Percentiles rank a stretch among this genome's conserved stretches.
Conservation (phyloP, 148 eudicot genomes). For the Fagopyrum esculentum region DNA sequence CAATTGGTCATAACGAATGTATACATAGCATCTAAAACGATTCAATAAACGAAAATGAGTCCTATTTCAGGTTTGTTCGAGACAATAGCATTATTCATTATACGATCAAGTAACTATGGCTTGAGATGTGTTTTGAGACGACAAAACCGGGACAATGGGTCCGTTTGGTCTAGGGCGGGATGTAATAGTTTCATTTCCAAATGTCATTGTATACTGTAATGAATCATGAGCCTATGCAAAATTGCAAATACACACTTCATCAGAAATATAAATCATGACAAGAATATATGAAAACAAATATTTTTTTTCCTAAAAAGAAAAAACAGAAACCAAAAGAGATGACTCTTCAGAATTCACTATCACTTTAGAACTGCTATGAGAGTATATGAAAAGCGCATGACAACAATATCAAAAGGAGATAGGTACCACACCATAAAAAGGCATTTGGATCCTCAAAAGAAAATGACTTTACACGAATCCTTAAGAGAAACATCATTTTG, state of each 20-base stretch:
- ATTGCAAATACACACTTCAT: not conserved
- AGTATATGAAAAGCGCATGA: not conserved
- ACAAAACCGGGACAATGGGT: too few species aligned
- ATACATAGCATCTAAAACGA: too few species aligned
- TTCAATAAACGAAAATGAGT: too few species aligned
- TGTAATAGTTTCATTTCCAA: too few species aligned
- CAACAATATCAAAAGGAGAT: constrained; percentile 2
- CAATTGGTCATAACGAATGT: too few species aligned
- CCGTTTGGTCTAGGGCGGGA: too few species aligned
- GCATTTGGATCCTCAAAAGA: constrained; percentile 1
- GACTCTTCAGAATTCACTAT: not conserved
- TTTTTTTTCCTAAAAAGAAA: not conserved
- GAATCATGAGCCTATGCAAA: too few species aligned
- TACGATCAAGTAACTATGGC: too few species aligned
- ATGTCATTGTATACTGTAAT: too few species aligned
- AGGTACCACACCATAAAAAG: not conserved
- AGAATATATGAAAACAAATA: not conserved
- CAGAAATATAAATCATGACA: not conserved
- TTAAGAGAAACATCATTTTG: not conserved
- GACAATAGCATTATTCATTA: too few species aligned
- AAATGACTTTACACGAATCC: constrained; percentile 3
- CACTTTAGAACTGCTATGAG: not conserved
- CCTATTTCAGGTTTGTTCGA: too few species aligned
- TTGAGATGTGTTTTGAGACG: too few species aligned
- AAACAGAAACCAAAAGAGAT: not conserved